These are phyloP conservation scores for Botryosphaeria dothidea DNA, from an alignment of 2,329 filamentous ascomycete genomes.

Conservation along the genomic window DNA sequence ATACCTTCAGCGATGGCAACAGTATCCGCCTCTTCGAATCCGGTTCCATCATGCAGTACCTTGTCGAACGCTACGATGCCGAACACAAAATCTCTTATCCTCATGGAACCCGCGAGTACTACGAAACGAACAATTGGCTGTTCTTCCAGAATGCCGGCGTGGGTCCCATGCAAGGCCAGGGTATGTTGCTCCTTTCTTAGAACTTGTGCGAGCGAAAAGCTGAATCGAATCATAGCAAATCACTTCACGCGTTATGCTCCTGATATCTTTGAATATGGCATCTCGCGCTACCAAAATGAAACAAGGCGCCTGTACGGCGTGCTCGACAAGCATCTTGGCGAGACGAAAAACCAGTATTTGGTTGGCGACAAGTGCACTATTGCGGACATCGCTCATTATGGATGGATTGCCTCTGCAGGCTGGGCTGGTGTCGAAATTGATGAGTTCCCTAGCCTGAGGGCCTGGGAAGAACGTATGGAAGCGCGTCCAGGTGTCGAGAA, in stretches of 20 bases:
- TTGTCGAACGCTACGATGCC: conserved; percentile 77
- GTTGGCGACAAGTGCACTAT: conserved; percentile 62
- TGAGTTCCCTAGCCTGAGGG: conserved; percentile 73
- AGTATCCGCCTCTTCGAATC: conserved; percentile 79
- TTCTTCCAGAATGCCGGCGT: conserved; percentile 74
- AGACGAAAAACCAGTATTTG: conserved; percentile 52
- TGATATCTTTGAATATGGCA: conserved; percentile 78
- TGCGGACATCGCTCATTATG: conserved; percentile 79
- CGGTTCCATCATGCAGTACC: conserved; percentile 80
- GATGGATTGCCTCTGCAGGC: conserved; percentile 66
- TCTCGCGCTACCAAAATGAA: conserved; percentile 81
- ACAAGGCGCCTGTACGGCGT: conserved; percentile 79
- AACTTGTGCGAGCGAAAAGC: not conserved
- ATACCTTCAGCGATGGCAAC: conserved; percentile 73
- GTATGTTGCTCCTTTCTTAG: not conserved
- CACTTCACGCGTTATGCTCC: conserved; percentile 65
- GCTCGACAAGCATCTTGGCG: conserved; percentile 67
- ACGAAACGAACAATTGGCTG: conserved; percentile 78
- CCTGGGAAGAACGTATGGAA: conserved; percentile 73
- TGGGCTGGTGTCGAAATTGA: conserved; percentile 68
- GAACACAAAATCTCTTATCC: conserved; percentile 81
- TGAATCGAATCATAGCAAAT: conserved; percentile 48
- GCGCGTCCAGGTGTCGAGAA: conserved; percentile 72
- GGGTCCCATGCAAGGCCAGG: conserved; percentile 71
- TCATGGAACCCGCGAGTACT: conserved; percentile 68